Evolutionary conservation across 2,329 filamentous ascomycete genomes (phyloP), one percentile per base, ranked within the genome.

Genomic region (Chrysoporthe deuterocubensis): DNA sequence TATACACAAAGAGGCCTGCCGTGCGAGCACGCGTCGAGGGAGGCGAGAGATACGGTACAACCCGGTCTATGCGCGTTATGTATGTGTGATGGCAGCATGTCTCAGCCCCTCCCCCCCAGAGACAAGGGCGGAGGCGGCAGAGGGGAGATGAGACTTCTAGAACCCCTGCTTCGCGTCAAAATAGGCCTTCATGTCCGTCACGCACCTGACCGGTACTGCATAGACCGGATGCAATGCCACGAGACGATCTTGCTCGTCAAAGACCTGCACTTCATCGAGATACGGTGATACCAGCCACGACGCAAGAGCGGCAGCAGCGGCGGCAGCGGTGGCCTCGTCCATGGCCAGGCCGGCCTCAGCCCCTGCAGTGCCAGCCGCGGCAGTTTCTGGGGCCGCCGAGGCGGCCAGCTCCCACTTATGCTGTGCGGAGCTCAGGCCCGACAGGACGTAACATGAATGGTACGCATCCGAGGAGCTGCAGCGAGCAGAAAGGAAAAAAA

Each of bases 401-500:
- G 76, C 69, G 57, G 57, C 69, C 73, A 87, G 79, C 70, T 81
- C 78, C 86, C 85, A 88, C 74, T 84, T 82, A 77, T 97, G 87
- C 80, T 97, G 93, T 34, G 91, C 90, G 64, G 90, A 91, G 77
- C 92, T 96, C 72, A 98, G 83, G 5, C 95, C 95, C 32, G 91
- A 90, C 26, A 98, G 86, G 42, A 94, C 93, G 80, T 98, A 98
- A 81, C 92, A 96, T 57, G 93, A 93, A 80, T 98, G 95, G 75
- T 98, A 97, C 61, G 91, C 90, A 81, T 98, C 95, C 4, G 94
- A 90, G 69, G 85, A 84, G 74, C 92, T 94, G 73, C 59, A 67
- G 37, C 7, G 43, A n/a, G 14, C n/a, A 21, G 56, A 7, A 43
- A 21, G 3, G 13, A 56, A 32, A 56, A 6, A 46, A 43, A 32